Percentiles rank a stretch among this genome's conserved stretches.
Conservation (phyloP, 1,139 yeast genomes). For the Suhomyces choctaworum region DNA sequence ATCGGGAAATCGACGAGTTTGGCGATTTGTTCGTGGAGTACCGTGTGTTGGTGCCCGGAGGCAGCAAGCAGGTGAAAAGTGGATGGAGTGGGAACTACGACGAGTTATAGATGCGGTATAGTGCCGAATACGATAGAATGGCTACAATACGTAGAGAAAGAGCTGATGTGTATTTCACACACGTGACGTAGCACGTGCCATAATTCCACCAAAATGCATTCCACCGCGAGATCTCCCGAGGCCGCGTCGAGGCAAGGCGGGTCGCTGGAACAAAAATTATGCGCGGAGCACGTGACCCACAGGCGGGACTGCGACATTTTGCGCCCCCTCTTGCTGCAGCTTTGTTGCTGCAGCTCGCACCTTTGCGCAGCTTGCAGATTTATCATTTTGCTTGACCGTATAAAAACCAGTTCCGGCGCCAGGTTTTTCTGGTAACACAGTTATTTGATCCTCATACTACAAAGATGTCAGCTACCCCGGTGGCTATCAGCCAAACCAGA, state of each 20-base stretch:
- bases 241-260: too few relatives aligned
- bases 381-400: background rate
- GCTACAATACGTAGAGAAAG: too few relatives aligned
- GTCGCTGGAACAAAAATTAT: background rate
- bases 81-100: constrained; percentile 14
- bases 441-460: too few relatives aligned
- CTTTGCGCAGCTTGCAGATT: constrained; percentile 3
- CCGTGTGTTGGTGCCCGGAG: constrained; percentile 53
- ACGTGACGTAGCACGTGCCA: background rate
- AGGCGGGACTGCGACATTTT: constrained; percentile 5
- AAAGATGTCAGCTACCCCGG: constrained; percentile 7
- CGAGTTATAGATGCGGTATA: constrained; percentile 15
- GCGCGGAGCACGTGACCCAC: constrained; percentile 2
- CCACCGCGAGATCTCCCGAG: background rate
- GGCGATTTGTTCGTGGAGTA: constrained; percentile 82
- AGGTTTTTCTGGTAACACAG: too few relatives aligned
- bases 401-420: too few relatives aligned
- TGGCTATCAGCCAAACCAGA: constrained; percentile 6
- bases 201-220: background rate
- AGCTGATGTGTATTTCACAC: too few relatives aligned
- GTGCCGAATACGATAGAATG: too few relatives aligned
- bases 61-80: constrained; percentile 8
- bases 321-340: background rate
- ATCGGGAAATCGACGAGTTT: constrained; percentile 47
- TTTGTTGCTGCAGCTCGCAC: constrained; percentile 2